Percentiles rank a stretch among this genome's conserved stretches.
Evolutionary conservation across 1,139 yeast species (phyloP).

Genomic region (Geotrichum aggregatum): DNA sequence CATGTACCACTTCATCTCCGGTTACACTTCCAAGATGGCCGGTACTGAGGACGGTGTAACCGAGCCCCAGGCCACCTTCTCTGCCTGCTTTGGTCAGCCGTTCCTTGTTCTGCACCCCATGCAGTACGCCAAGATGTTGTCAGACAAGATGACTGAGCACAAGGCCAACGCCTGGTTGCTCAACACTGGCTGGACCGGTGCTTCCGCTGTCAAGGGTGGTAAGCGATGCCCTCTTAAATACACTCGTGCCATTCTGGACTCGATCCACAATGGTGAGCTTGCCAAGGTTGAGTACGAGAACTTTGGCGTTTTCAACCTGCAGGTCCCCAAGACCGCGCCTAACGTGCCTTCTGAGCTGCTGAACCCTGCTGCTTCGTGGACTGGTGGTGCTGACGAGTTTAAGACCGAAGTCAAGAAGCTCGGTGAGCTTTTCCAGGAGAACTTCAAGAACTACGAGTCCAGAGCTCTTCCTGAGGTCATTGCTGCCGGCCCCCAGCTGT

Average conservation of each 20-base stretch:
- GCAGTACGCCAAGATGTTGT: slow-evolving; percentile 94
- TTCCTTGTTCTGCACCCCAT: slow-evolving; percentile 97
- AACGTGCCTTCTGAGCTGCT: slow-evolving; percentile 80
- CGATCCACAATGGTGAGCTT: slow-evolving; percentile 89
- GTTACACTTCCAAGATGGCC: slow-evolving; percentile 99
- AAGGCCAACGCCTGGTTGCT: slow-evolving; percentile 93
- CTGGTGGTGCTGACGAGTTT: slow-evolving; percentile 65
- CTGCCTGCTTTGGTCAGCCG: slow-evolving; percentile 99
- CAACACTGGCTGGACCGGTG: slow-evolving; percentile 98
- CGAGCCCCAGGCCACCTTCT: slow-evolving; percentile 96
- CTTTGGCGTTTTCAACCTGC: slow-evolving; percentile 82
- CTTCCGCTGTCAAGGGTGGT: slow-evolving; percentile 89
- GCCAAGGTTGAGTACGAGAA: slow-evolving; percentile 75
- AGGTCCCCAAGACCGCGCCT: slow-evolving; percentile 76
- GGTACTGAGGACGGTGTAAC: slow-evolving; percentile 99
- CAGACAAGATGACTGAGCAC: slow-evolving; percentile 86
- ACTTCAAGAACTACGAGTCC: slow-evolving; percentile 78
- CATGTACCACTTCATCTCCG: slow-evolving; percentile 97
- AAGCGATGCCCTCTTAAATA: slow-evolving; percentile 96
- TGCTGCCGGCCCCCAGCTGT: slow-evolving; percentile 75
- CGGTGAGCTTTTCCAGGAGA: slow-evolving; percentile 75
- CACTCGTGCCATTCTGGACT: slow-evolving; percentile 94
- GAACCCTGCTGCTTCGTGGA: slow-evolving; percentile 87
- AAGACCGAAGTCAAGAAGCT: slow-evolving; percentile 64
- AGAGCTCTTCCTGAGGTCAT: slow-evolving; percentile 82